Evolutionary conservation across 257 asterid species (phyloP), one percentile per base, ranked within the genome.

Genomic region (Penstemon eatonii): DNA sequence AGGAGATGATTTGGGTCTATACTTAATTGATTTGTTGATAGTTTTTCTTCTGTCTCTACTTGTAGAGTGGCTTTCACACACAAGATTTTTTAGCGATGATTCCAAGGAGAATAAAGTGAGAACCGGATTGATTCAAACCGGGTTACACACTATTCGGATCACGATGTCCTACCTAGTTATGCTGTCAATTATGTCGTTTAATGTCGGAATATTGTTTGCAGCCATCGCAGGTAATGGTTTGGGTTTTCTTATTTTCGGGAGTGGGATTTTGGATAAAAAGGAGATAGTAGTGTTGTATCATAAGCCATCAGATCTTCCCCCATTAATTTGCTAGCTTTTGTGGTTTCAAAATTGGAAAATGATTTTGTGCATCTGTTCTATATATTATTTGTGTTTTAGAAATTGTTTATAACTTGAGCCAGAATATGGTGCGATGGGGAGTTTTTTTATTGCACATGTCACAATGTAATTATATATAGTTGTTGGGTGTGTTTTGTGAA

Each of bases 171-270:
- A 79, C 67, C 19, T 53, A 42, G 73, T 79, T 5, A 79, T 79
- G 83, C 78, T 79, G 33, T 72, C 83, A 3, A 76, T 75, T 19
- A 79, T 79, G 83, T 75, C 83, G 0, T 79, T 71, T 46, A 41
- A 79, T 41, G 73, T 67, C 43, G 65, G 49, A 42, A 58, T 79
- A 68, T 36, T 79, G 10, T 3, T 69, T n/a, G 78, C 71, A 0
- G 80, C 80, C 4, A 66, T 79, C 47, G 70, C 70, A 9, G 80
- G 83, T 19, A 67, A 56, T 12, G 13, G 73, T 5, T 33, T 60
- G 39, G 83, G 80, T 5, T 79, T 79, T 67, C 69, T 79, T 10
- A 59, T 79, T 10, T 75, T 67, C 13, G 80, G 83, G 12, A 70
- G 75, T 19, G 9, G 72, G 53, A 61, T 70, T 18, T 75, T 63